Evolutionary conservation across 106 monocot genomes (phyloP).

Genomic region (Apostasia ramifera): DNA sequence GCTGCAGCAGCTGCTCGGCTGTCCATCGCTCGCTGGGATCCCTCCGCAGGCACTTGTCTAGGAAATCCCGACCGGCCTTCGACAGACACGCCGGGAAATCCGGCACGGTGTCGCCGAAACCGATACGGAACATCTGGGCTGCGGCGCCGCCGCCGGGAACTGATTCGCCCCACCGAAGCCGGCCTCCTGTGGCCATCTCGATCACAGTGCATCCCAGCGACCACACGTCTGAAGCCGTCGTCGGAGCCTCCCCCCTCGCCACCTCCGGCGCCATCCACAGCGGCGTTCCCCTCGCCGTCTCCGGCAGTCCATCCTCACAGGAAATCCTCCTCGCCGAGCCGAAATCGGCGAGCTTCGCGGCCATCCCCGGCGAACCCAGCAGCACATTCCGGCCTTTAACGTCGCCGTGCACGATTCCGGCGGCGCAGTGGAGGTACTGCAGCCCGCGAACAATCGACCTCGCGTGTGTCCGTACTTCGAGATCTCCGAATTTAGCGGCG

Average conservation of each 20-base stretch:
- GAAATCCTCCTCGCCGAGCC: constrained; percentile 17
- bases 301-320: background rate
- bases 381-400: constrained; percentile 29
- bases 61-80: constrained; percentile 23
- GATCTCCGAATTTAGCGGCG: constrained; percentile 14
- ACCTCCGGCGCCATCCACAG: constrained; percentile 76
- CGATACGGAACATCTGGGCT: constrained; percentile 27
- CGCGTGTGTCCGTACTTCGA: constrained; percentile 8
- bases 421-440: constrained; percentile 15
- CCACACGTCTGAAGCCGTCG: constrained; percentile 71
- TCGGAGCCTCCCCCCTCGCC: constrained; percentile 18
- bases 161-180: constrained; percentile 39
- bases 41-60: constrained; percentile 39
- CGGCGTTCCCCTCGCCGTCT: constrained; percentile 27
- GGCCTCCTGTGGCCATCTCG: constrained; percentile 55
- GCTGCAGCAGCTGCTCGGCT: constrained; percentile 29
- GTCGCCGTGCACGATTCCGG: constrained; percentile 28
- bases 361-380: background rate
- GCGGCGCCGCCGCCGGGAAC: constrained; percentile 10
- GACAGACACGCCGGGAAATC: constrained; percentile 31
- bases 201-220: constrained; percentile 92
- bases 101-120: constrained; percentile 26
- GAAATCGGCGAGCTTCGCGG: constrained; percentile 20
- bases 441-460: constrained; percentile 15
- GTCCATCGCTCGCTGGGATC: constrained; percentile 19